These are phyloP conservation scores for Aspergillus neoniger DNA, from an alignment of 2,329 filamentous ascomycete genomes.

Conservation along the genomic window DNA sequence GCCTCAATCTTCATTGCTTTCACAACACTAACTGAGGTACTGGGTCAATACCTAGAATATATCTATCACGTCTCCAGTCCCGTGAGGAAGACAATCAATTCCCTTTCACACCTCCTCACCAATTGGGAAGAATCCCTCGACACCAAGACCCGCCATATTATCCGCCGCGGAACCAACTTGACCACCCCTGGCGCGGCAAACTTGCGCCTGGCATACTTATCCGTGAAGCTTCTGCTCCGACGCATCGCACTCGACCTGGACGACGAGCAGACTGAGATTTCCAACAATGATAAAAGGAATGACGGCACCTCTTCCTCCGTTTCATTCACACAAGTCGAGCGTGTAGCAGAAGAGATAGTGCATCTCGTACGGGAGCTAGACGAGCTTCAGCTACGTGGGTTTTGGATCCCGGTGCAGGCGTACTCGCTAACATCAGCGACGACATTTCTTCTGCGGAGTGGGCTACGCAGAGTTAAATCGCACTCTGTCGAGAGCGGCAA, in stretches of 20 bases:
- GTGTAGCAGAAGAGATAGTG: conserved; percentile 54
- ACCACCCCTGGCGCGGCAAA: conserved; percentile 52
- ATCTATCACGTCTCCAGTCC: conserved; percentile 37
- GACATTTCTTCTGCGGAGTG: conserved; percentile 54
- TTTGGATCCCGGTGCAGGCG: conserved; percentile 53
- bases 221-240: conserved; percentile 50
- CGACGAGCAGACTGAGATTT: conserved; percentile 18
- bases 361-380: conserved; percentile 51
- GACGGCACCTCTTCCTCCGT: conserved; percentile 17
- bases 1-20: conserved; percentile 51
- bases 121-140: conserved; percentile 50
- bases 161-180: conserved; percentile 47
- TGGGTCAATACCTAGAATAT: conserved; percentile 39
- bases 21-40: conserved; percentile 48
- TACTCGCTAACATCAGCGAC: conserved; percentile 54
- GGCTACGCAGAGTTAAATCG: conserved; percentile 35
- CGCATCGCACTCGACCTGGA: conserved; percentile 51
- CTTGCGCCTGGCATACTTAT: conserved; percentile 54
- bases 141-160: conserved; percentile 42
- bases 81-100: conserved; percentile 20
- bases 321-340: conserved; percentile 46
- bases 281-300: neutral
- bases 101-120: conserved; percentile 44
- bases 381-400: conserved; percentile 49
- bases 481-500: too few species aligned